Evolutionary conservation across 2,329 filamentous ascomycete species (phyloP).

Genomic region (Cytospora piceae): DNA sequence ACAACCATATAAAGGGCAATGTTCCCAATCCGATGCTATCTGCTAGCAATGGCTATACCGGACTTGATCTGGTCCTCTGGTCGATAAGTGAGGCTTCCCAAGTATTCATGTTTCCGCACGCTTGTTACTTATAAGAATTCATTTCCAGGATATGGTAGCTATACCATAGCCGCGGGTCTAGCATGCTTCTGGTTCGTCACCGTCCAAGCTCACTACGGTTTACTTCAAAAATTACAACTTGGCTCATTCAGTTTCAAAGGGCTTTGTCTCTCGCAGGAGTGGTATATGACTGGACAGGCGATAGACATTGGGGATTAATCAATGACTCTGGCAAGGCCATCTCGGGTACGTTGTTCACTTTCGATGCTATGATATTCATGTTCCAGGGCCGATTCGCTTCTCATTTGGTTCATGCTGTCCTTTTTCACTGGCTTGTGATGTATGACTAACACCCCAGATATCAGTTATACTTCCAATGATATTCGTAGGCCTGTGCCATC

Average conservation of each 20-base stretch:
- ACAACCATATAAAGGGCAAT: conserved; percentile 8
- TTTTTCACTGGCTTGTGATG: background rate
- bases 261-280: conserved; percentile 13
- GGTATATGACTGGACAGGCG: conserved; percentile 7
- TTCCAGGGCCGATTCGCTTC: background rate
- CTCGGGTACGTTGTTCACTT: background rate
- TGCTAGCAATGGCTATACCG: conserved; percentile 8
- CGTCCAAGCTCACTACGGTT: background rate
- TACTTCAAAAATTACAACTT: background rate
- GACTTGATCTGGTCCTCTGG: conserved; percentile 20
- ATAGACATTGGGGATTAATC: conserved; percentile 5
- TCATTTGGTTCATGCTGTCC: background rate
- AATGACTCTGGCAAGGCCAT: conserved; percentile 5
- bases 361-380: background rate
- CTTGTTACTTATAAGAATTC: background rate
- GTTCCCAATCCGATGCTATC: conserved; percentile 10
- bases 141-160: conserved; percentile 7
- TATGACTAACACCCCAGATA: background rate
- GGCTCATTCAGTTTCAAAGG: background rate
- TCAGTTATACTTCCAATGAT: conserved; percentile 12
- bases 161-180: conserved; percentile 16
- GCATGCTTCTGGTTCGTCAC: conserved; percentile 18
- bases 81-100: conserved; percentile 6
- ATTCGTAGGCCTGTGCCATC: conserved; percentile 12
- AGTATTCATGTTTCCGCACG: background rate